Evolutionary conservation across 192 early-diverging fungal species (phyloP).

Genomic region (Linnemannia hyalina): DNA sequence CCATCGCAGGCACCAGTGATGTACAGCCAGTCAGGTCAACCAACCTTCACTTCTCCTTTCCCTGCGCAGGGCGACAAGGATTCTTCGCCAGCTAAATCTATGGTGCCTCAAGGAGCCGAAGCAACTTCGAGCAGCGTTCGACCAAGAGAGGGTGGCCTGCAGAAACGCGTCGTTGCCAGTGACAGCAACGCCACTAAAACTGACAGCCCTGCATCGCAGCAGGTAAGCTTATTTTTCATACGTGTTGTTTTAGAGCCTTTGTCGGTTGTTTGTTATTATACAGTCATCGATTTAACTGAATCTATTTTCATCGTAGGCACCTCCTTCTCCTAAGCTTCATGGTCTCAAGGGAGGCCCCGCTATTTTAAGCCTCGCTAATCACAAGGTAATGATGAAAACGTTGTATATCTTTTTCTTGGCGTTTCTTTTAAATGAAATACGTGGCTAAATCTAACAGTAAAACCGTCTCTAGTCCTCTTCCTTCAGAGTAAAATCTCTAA

Average conservation of each 20-base stretch:
- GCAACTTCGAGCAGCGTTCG: slow-evolving; percentile 44
- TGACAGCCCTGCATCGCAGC: not conserved
- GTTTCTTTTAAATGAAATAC: not conserved
- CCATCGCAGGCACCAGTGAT: slow-evolving; percentile 54
- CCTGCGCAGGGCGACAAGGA: slow-evolving; percentile 17
- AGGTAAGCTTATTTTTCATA: slow-evolving; percentile 7
- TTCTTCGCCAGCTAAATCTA: slow-evolving; percentile 9
- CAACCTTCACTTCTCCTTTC: slow-evolving; percentile 41
- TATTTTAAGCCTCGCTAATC: slow-evolving; percentile 33
- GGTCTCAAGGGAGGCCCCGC: slow-evolving; percentile 50
- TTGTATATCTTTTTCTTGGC: not conserved
- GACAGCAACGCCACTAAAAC: slow-evolving; percentile 28
- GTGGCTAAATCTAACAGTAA: not conserved
- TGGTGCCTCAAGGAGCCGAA: slow-evolving; percentile 27
- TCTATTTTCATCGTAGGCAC: slow-evolving; percentile 16
- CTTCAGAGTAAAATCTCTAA: slow-evolving; percentile 25
- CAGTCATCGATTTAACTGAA: not conserved
- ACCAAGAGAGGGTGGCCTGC: slow-evolving; percentile 35
- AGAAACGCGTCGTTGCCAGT: slow-evolving; percentile 32
- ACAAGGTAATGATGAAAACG: slow-evolving; percentile 11
- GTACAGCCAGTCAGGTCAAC: slow-evolving; percentile 50
- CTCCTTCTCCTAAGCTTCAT: slow-evolving; percentile 48
- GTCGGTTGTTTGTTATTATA: not conserved
- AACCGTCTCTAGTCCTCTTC: not conserved
- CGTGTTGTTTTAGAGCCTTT: not conserved